phyloP scores from a whole-genome alignment of 2,329 filamentous ascomycete species.

The Fusarium cicatricum region DNA sequence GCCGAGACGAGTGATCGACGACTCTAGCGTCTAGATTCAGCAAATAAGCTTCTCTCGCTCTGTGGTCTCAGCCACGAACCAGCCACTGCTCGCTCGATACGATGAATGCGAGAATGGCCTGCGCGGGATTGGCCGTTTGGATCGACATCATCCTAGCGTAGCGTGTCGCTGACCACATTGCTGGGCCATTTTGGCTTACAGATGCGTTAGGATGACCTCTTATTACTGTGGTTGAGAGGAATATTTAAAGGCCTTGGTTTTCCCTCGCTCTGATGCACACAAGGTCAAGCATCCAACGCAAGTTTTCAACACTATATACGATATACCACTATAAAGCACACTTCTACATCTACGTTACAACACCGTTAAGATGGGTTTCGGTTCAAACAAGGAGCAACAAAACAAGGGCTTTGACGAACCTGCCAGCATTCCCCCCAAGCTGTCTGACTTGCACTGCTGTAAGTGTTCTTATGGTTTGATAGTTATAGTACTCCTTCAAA shows the following conservation, averaged over 20 bases:
- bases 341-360: not conserved
- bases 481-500: not conserved
- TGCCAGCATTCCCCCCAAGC: constrained; percentile 49
- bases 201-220: constrained; percentile 1
- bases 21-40: not conserved
- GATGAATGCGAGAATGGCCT: constrained; percentile 32
- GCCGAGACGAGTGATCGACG: not conserved
- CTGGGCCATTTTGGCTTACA: not conserved
- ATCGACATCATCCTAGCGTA: not conserved
- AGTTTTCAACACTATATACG: too few species aligned
- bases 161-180: not conserved
- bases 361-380: constrained; percentile 39
- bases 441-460: constrained; percentile 62
- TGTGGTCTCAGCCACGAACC: not conserved
- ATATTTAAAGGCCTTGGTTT: constrained; percentile 20
- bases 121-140: not conserved
- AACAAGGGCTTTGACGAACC: constrained; percentile 39
- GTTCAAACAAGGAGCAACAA: constrained; percentile 37
- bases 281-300: not conserved
- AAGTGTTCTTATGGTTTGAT: not conserved
- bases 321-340: not conserved
- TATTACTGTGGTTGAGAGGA: not conserved
- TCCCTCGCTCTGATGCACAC: not conserved
- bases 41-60: not conserved
- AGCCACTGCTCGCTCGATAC: constrained; percentile 19